Percentiles rank a stretch among this genome's conserved stretches.
Conservation (phyloP, 768 basidiomycete species). For the Psilocybe cyanescens region DNA sequence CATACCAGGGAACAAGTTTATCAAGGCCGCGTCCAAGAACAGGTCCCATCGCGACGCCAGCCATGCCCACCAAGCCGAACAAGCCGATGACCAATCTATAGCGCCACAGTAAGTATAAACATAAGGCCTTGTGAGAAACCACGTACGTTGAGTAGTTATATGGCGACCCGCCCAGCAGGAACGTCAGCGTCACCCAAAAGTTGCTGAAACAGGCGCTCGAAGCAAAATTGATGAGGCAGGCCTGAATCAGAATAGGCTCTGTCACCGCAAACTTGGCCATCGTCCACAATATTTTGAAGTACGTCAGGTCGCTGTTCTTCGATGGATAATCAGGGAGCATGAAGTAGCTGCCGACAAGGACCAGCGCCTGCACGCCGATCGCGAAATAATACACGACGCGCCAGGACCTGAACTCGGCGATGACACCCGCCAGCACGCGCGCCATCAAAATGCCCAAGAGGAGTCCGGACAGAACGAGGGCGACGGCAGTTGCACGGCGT, state of each 20-base stretch:
- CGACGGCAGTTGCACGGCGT: constrained; percentile 73
- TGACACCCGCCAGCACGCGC: constrained; percentile 74
- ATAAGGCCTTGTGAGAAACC: background rate
- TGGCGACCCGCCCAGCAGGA: constrained; percentile 76
- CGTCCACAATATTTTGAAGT: constrained; percentile 68
- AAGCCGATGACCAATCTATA: constrained; percentile 63
- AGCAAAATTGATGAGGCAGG: constrained; percentile 60
- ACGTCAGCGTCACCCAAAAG: constrained; percentile 81
- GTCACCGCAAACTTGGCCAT: constrained; percentile 81
- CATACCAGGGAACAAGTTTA: constrained; percentile 76
- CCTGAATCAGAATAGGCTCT: constrained; percentile 79
- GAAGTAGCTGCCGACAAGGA: constrained; percentile 62
- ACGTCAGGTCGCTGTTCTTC: constrained; percentile 67
- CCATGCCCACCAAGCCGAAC: constrained; percentile 74
- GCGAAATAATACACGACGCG: constrained; percentile 79
- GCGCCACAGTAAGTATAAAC: background rate
- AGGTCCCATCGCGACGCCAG: constrained; percentile 73
- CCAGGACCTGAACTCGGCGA: constrained; percentile 75
- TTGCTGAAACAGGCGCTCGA: constrained; percentile 62
- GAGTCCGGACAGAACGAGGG: constrained; percentile 70
- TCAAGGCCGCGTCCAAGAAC: constrained; percentile 73
- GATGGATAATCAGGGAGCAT: constrained; percentile 85
- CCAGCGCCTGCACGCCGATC: constrained; percentile 66
- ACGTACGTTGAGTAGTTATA: constrained; percentile 77
- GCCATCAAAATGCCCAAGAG: constrained; percentile 77